phyloP scores from a whole-genome alignment of 305 asterid genomes.

The Solanum hybrid region DNA sequence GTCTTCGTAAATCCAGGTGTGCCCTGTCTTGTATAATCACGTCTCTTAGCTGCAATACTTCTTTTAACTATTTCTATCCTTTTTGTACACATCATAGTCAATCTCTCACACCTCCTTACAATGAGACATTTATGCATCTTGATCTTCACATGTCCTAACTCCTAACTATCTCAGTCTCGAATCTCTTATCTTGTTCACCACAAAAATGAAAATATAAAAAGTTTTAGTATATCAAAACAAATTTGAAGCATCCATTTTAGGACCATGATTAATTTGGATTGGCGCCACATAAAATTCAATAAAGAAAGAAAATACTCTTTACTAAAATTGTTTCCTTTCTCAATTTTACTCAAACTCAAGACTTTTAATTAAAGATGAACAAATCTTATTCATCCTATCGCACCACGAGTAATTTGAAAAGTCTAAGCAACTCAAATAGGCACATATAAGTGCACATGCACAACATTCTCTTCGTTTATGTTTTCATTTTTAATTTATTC shows the following conservation, averaged over 20 bases:
- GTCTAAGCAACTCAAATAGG: background rate
- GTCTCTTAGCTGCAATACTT: background rate
- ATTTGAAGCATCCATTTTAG: background rate
- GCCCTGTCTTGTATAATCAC: background rate
- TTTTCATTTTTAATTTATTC: background rate
- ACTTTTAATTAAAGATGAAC: accelerated
- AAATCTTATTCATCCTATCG: accelerated
- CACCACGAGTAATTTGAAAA: background rate
- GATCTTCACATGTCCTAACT: background rate
- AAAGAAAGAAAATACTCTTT: background rate
- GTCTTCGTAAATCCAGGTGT: background rate
- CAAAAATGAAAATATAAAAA: background rate
- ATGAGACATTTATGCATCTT: background rate
- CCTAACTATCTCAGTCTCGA: background rate
- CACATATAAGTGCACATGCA: slow-evolving; percentile 1
- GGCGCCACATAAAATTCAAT: background rate
- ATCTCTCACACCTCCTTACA: background rate
- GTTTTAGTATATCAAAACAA: background rate
- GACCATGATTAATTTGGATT: background rate
- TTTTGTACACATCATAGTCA: background rate
- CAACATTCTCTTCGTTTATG: background rate
- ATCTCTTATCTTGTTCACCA: background rate
- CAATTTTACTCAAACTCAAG: background rate
- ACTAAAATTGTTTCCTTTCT: background rate
- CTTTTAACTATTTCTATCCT: background rate